Percentiles rank a stretch among this genome's conserved stretches.
These are phyloP conservation scores for Beauveria sp. DNA, from an alignment of 2,329 filamentous ascomycete species.

Conservation along the genomic window DNA sequence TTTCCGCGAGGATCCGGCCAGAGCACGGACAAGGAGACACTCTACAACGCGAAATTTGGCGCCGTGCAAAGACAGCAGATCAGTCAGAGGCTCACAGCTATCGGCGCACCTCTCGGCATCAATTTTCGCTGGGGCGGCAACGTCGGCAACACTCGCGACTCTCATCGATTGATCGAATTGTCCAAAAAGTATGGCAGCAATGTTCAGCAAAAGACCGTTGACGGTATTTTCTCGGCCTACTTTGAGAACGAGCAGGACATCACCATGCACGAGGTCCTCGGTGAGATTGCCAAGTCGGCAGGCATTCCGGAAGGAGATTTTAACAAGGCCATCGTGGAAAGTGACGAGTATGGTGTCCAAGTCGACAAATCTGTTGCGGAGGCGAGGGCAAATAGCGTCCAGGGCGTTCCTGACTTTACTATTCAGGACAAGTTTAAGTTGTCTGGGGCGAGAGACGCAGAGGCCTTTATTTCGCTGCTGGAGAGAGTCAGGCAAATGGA, in stretches of 20 bases:
- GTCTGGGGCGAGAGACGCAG: conserved; percentile 60
- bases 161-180: conserved; percentile 40
- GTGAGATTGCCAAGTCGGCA: conserved; percentile 22
- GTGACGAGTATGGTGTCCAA: conserved; percentile 39
- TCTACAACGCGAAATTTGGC: conserved; percentile 49
- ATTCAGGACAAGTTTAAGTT: conserved; percentile 61
- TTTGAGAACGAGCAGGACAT: conserved; percentile 38
- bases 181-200: conserved; percentile 41
- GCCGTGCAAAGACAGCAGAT: conserved; percentile 42
- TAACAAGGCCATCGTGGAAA: conserved; percentile 29
- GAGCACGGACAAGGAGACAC: conserved; percentile 29
- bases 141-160: conserved; percentile 16
- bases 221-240: conserved; percentile 33
- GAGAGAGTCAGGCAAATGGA: conserved; percentile 38
- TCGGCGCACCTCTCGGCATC: conserved; percentile 31
- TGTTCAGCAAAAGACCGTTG: conserved; percentile 49
- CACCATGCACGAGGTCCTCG: conserved; percentile 31
- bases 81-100: conserved; percentile 20
- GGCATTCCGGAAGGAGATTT: conserved; percentile 40
- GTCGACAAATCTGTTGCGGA: conserved; percentile 24
- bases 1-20: conserved; percentile 22
- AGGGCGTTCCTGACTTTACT: conserved; percentile 65
- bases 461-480: conserved; percentile 59
- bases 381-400: conserved; percentile 33
- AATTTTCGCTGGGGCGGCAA: conserved; percentile 37